These are phyloP conservation scores for Mycothermus thermophilus DNA, from an alignment of 495 filamentous ascomycete genomes.

Conservation along the genomic window DNA sequence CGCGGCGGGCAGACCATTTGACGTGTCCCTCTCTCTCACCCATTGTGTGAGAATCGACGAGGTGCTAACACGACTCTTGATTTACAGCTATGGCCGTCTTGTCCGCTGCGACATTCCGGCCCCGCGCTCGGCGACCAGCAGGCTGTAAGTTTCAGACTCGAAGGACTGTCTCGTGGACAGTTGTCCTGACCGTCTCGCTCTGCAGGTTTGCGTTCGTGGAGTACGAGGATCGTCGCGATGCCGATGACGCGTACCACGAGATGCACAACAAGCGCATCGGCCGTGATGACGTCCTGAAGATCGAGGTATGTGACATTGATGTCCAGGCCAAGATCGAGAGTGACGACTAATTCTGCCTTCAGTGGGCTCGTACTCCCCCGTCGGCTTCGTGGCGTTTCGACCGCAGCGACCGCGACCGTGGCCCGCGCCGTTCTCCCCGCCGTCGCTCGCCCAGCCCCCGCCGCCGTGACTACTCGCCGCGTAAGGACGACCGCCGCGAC, in stretches of 20 bases:
- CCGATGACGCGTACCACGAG: slow-evolving; percentile 98
- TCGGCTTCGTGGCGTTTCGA: slow-evolving; percentile 99
- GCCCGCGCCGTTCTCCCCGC: slow-evolving; percentile 51
- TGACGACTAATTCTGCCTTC: slow-evolving; percentile 8
- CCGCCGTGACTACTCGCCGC: slow-evolving; percentile 75
- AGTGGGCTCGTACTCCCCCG: slow-evolving; percentile 98
- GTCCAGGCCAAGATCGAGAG: slow-evolving; percentile 1
- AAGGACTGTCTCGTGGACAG: not conserved
- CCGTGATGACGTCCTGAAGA: slow-evolving; percentile 91
- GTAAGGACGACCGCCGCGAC: slow-evolving; percentile 80
- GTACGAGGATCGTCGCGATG: slow-evolving; percentile 97
- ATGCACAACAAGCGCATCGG: slow-evolving; percentile 99
- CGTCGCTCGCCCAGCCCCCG: slow-evolving; percentile 74
- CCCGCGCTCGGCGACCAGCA: slow-evolving; percentile 77
- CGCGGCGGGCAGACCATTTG: no score
- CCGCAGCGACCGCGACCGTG: slow-evolving; percentile 27
- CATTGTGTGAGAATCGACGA: no score
- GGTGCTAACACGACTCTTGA: slow-evolving; percentile 26
- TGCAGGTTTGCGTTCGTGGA: slow-evolving; percentile 95
- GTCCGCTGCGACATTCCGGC: slow-evolving; percentile 98
- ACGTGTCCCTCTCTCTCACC: no score
- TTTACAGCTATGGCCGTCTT: slow-evolving; percentile 89
- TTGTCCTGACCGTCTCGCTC: not conserved
- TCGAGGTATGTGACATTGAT: slow-evolving; percentile 86
- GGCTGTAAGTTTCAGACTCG: slow-evolving; percentile 57